Evolutionary conservation across 2,329 filamentous ascomycete genomes (phyloP).

Genomic region (Periconia digitata): DNA sequence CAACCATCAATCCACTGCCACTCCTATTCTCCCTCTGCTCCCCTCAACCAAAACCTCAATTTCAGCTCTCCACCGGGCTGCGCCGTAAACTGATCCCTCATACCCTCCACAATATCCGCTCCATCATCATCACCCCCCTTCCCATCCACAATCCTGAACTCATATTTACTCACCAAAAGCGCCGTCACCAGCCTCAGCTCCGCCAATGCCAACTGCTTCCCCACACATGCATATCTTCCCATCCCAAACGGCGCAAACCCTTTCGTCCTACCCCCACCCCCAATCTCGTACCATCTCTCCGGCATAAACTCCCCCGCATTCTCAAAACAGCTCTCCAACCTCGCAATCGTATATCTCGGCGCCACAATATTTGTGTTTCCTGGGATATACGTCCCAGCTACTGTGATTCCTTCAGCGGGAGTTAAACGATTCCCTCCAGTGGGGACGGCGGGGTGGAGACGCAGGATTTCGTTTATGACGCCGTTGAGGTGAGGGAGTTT

Average conservation of each 20-base stretch:
- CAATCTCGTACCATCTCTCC: constrained; percentile 17
- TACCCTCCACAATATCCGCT: background rate
- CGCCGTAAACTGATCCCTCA: constrained; percentile 2
- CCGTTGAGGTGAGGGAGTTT: constrained; percentile 9
- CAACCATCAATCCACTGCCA: no score
- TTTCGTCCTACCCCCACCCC: background rate
- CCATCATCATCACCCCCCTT: no score
- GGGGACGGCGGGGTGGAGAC: constrained; percentile 40
- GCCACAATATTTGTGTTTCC: constrained; percentile 8
- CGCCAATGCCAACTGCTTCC: background rate
- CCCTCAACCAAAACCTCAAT: background rate
- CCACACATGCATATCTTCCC: background rate
- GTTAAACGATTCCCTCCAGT: constrained; percentile 36
- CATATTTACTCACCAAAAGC: constrained; percentile 1
- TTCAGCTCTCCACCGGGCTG: background rate
- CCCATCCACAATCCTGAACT: background rate
- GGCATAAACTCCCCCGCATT: constrained; percentile 15
- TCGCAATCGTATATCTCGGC: constrained; percentile 8
- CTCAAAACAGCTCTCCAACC: constrained; percentile 2
- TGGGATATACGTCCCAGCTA: constrained; percentile 11
- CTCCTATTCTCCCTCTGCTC: no score
- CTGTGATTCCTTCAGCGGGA: constrained; percentile 32
- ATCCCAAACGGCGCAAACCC: constrained; percentile 13
- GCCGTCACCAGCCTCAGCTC: constrained; percentile 1
- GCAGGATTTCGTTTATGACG: constrained; percentile 14